Conservation (phyloP, 768 basidiomycete genomes). For the Chlorophyllum brunneum region DNA sequence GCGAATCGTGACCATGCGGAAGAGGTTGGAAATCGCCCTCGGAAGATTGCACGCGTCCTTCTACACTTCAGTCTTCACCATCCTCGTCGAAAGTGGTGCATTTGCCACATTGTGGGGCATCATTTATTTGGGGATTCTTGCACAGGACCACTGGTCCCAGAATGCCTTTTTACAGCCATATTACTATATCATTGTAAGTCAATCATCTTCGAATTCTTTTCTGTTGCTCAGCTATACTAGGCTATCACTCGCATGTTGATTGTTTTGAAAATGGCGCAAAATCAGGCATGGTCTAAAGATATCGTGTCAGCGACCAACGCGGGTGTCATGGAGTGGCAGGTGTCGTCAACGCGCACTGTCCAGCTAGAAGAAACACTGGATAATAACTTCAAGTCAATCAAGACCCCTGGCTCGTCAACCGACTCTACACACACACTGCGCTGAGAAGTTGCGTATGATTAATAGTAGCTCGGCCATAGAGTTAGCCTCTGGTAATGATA, state of each 20-base stretch:
- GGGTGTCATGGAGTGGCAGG: slow-evolving; percentile 36
- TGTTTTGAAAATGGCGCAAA: slow-evolving; percentile 35
- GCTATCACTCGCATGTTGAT: slow-evolving; percentile 36
- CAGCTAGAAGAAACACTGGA: slow-evolving; percentile 17
- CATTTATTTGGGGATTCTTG: slow-evolving; percentile 24
- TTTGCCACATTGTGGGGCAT: slow-evolving; percentile 34
- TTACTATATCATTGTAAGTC: slow-evolving; percentile 27
- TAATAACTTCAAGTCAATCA: slow-evolving; percentile 8
- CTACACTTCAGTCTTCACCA: slow-evolving; percentile 32
- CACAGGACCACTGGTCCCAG: slow-evolving; percentile 21
- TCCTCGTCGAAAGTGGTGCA: slow-evolving; percentile 37
- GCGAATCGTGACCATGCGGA: slow-evolving; percentile 29
- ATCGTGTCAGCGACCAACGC: slow-evolving; percentile 26
- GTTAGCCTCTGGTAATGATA: no score
- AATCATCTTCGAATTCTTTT: neutral
- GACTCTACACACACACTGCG: neutral
- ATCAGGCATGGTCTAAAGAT: slow-evolving; percentile 35
- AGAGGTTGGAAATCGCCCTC: slow-evolving; percentile 28
- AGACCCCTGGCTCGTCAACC: neutral
- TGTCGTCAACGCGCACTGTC: slow-evolving; percentile 33
- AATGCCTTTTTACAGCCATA: slow-evolving; percentile 30
- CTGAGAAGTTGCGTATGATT: no score
- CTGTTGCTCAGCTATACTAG: slow-evolving; percentile 14
- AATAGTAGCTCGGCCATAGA: no score
- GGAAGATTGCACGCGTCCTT: slow-evolving; percentile 32